Conservation (phyloP, 257 asterid genomes). For the Lycium barbarum region DNA sequence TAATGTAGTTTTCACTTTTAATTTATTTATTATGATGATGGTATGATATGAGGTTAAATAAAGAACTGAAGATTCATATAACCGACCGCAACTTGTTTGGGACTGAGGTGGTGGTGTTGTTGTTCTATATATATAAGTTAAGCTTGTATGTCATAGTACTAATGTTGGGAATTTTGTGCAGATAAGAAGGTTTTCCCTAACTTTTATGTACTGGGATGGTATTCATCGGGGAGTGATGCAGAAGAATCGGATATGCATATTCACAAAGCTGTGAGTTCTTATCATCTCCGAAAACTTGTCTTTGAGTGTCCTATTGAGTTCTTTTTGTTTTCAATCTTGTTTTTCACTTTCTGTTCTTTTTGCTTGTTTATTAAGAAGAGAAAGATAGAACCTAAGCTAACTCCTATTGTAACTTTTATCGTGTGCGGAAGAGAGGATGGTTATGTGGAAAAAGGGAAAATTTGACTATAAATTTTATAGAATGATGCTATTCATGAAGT, state of each 20-base stretch:
- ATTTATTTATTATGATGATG: too few species aligned
- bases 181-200: conserved; percentile 97
- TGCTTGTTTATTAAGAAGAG: background rate
- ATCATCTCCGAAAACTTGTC: background rate
- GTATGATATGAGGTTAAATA: too few species aligned
- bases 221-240: conserved; percentile 95
- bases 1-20: too few species aligned
- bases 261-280: conserved; percentile 88
- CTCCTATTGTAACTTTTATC: background rate
- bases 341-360: background rate
- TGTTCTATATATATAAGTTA: background rate
- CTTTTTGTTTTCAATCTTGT: background rate
- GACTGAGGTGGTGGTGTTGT: too few species aligned
- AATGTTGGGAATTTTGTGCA: conserved; percentile 41
- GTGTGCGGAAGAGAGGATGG: background rate
- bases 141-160: background rate
- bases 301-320: background rate
- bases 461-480: background rate
- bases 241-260: conserved; percentile 87
- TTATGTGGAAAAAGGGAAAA: background rate
- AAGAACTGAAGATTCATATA: too few species aligned
- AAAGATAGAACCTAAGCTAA: background rate
- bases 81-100: too few species aligned
- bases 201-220: conserved; percentile 93
- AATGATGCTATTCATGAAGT: background rate